These are phyloP conservation scores for Talaromyces stipitatus DNA, from an alignment of 495 filamentous ascomycete genomes.

Conservation along the genomic window DNA sequence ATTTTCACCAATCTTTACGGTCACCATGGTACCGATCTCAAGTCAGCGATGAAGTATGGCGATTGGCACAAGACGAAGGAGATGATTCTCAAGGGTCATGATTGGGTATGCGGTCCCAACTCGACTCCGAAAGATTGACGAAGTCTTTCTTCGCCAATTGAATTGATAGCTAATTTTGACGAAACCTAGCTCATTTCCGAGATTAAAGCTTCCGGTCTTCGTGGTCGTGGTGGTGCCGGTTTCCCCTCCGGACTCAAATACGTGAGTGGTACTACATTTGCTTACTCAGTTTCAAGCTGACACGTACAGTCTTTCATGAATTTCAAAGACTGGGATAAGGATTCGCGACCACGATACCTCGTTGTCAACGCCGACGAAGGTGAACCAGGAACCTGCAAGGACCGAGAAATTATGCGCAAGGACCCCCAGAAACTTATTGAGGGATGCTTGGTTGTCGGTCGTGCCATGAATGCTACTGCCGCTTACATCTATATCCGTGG, in stretches of 20 bases:
- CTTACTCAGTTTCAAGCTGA: constrained; percentile 15
- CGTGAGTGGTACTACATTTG: constrained; percentile 44
- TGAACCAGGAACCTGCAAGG: constrained; percentile 98
- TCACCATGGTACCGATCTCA: constrained; percentile 82
- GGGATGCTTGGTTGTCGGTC: constrained; percentile 92
- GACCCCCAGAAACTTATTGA: constrained; percentile 98
- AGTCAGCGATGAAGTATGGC: constrained; percentile 94
- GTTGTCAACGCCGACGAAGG: constrained; percentile 99
- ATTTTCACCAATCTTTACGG: constrained; percentile 99
- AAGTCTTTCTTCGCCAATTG: too few species aligned
- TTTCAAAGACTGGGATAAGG: constrained; percentile 98
- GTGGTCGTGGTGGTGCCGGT: constrained; percentile 93
- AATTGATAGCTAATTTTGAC: not conserved
- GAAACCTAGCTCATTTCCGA: constrained; percentile 74
- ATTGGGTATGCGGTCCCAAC: constrained; percentile 91
- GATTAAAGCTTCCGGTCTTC: constrained; percentile 90
- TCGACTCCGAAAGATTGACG: too few species aligned
- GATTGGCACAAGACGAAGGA: constrained; percentile 99
- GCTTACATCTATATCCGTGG: constrained; percentile 99
- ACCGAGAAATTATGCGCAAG: constrained; percentile 99
- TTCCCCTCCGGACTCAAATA: constrained; percentile 99
- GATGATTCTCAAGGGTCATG: constrained; percentile 90
- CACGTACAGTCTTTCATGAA: constrained; percentile 92
- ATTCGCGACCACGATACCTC: constrained; percentile 88
- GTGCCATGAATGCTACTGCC: constrained; percentile 95